Evolutionary conservation across 1,284 basidiomycete species (phyloP), one percentile per base, ranked within the genome.

Genomic region (Moesziomyces antarcticus): DNA sequence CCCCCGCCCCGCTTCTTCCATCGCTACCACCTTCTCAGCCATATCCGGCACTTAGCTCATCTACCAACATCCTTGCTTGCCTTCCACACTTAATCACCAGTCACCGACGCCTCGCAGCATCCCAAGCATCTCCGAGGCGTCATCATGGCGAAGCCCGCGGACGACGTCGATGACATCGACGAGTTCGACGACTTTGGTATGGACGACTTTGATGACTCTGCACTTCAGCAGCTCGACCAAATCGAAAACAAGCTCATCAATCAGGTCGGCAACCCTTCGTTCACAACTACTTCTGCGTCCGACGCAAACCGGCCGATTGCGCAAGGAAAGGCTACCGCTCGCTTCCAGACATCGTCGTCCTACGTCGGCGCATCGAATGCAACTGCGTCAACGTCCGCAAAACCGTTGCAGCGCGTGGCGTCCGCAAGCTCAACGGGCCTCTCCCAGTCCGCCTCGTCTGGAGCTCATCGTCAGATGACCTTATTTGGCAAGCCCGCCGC

Each of bases 111-210:
- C 40, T n/a, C 9, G 10, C 41, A 44, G n/a, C 27, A 44, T 33
- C 10, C 7, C 2, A n/a, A 11, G 20, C 50, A 18, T 40, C 37
- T 18, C 14, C 37, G 37, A 40, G 37, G 44, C n/a, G 41, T 41
- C 30, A 61, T 3, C 35, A 70, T 69, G 67, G 22, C 52, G 10
- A 45, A 47, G 11, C n/a, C 45, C 9, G 47, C 56, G 20, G 67
- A 67, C 48, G 67, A 77, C 45, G 61, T 72, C 41, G 74, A 69
- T 33, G 74, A 73, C 20, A 62, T 66, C 51, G 76, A 78, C 55
- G 63, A 69, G 30, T 61, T 75, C 25, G 70, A 73, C 61, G 73
- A 75, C 54, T 69, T 78, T 35, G 65, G 59, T n/a, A 53, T 53
- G 30, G 70, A 63, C 44, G 45, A 45, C 16, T 41, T 67, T 13